Base-by-base conservation (phyloP, 768 basidiomycete species). In the Peribolospora baueri region DNA sequence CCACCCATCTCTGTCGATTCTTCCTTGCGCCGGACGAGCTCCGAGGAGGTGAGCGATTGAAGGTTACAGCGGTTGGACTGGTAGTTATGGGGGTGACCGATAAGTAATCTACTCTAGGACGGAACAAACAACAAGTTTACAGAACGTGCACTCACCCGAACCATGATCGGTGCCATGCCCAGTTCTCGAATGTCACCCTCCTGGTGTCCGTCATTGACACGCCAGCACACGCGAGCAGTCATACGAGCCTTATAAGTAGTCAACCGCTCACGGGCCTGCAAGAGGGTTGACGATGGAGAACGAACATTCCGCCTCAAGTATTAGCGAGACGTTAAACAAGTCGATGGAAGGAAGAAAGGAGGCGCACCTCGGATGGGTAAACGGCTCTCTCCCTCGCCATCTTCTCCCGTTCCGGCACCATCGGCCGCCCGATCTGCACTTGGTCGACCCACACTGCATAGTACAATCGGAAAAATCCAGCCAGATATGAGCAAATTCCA, bases 1-100 rank as follows among this genome's bases (percentile, higher is more conserved):
- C 91, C 93, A 53, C 93, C 93, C 64, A 95, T 95, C 68, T 97
- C 93, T 70, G 93, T 87, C 1, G 93, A 80, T 64, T 98, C 93
- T 73, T 98, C 93, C 65, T 91, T 82, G 58, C 81, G 80, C 55
- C 72, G 70, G 55, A 97, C 86, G 48, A 98, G 79, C 49, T 86
- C 81, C 7, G 81, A 75, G 7, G 91, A 83, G 2, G 86, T 77
- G 68, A 93, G 74, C 42, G 74, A 74, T 48, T 80, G 79, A n/a
- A 97, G 68, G 67, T 95, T 93, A 65, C 93, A 98, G 56, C 91
- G 74, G 25, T 78, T 79, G 7, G 91, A 95, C 84, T 93, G 59
- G 7, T 51, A 25, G 14, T 0, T 41, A 53, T 4, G 6, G 3
- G 11, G 43, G 42, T 8, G 3, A 43, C 11, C 40, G 41, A 25